Evolutionary conservation across 306 rosid species (phyloP).

Genomic region (Abrus precatorius): DNA sequence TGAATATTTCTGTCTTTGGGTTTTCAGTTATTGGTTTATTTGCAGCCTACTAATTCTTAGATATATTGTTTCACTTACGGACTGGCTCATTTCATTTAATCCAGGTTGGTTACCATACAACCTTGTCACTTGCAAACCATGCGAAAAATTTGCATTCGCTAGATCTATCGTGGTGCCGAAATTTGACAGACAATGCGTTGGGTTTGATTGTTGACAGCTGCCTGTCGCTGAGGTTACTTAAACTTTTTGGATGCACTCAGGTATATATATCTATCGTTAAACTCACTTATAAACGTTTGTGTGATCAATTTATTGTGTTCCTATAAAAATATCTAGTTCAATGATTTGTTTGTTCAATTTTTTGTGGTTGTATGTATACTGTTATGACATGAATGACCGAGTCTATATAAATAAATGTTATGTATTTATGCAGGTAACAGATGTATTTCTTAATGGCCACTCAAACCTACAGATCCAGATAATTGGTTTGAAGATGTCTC

Average conservation of each 20-base stretch:
- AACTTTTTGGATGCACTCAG: slow-evolving; percentile 91
- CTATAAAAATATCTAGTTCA: neutral
- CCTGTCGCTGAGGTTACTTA: slow-evolving; percentile 68
- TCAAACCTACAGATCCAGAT: slow-evolving; percentile 70
- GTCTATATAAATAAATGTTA: neutral
- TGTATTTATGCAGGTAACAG: slow-evolving; percentile 68
- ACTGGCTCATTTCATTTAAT: slow-evolving; percentile 40
- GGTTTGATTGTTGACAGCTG: slow-evolving; percentile 90
- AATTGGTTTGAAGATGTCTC: slow-evolving; percentile 72
- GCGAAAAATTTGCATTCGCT: slow-evolving; percentile 67
- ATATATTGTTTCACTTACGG: slow-evolving; percentile 38
- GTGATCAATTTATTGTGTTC: neutral
- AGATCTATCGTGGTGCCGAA: slow-evolving; percentile 93
- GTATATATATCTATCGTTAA: slow-evolving; percentile 52
- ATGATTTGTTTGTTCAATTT: slow-evolving; percentile 13
- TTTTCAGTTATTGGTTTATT: slow-evolving; percentile 16
- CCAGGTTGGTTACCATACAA: slow-evolving; percentile 82
- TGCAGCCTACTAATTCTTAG: slow-evolving; percentile 4
- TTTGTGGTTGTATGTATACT: neutral
- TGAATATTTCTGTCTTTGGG: slow-evolving; percentile 35
- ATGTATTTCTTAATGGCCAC: slow-evolving; percentile 76
- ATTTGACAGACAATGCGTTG: slow-evolving; percentile 75
- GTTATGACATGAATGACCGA: neutral
- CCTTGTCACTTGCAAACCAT: slow-evolving; percentile 70
- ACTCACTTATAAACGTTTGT: neutral